Base-by-base conservation (phyloP, 768 basidiomycete genomes). In the Lentinula sp. region DNA sequence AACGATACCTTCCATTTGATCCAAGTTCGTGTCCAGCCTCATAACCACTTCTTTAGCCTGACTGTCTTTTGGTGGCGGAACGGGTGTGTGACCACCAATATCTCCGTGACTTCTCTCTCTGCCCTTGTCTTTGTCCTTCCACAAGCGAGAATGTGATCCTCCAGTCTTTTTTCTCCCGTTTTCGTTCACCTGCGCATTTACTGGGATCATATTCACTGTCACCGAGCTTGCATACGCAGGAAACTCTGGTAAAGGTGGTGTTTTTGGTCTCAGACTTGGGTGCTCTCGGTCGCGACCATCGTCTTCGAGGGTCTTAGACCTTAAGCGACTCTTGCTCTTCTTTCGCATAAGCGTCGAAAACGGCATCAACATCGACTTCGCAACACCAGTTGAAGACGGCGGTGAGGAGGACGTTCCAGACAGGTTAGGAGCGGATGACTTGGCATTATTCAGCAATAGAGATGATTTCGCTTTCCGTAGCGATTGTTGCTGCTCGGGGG, bases 1-100 rank as follows among this genome's bases (percentile, higher is more conserved):
- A 63, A 96, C 75, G 68, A 97, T 93, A 5, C 89, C 95, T 42
- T 90, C 87, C 82, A 97, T 93, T 55, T 83, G 74, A 9, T 87
- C 81, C 48, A 92, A 70, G 69, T 93, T 83, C 18, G 83, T 83
- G 70, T 91, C 88, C 46, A 90, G 80, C 23, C 71, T 74, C 61
- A 84, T 74, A 23, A 75, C 73, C 39, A 70, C 71, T 48, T 71
- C 74, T 48, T 69, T 69, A 21, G 70, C 66, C 46, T 74, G 74
- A 32, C 67, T 68, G 35, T 65, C 68, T 52, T 72, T 71, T 37
- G 70, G 68, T 0, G 75, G 71, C 0, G 74, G 70, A 32, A 70
- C 65, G 57, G 72, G 68, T 61, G 72, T 66, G 62, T 74, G 66
- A 15, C 18, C 42, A 45, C 45, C 46, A 63, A 64, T 70, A 56